Evolutionary conservation across 768 basidiomycete genomes (phyloP).

Genomic region (Amanita muscaria): DNA sequence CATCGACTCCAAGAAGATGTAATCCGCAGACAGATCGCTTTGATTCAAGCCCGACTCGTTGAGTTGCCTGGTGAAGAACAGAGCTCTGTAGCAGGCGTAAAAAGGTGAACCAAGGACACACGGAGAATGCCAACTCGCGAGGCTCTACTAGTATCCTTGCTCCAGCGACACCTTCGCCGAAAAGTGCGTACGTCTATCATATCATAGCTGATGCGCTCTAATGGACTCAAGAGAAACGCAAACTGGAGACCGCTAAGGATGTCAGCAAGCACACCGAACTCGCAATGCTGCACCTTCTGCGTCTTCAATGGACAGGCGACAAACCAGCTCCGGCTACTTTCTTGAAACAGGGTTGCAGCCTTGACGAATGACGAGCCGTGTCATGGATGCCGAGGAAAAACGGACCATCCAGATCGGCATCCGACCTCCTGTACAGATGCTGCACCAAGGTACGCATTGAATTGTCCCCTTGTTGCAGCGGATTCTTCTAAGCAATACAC

Average conservation of each 20-base stretch:
- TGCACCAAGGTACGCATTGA: slow-evolving; percentile 11
- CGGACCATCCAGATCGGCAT: not conserved
- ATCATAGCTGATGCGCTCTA: too few relatives aligned
- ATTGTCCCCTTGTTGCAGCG: slow-evolving; percentile 25
- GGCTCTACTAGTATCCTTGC: slow-evolving; percentile 32
- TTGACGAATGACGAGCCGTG: not conserved
- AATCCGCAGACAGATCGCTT: slow-evolving; percentile 45
- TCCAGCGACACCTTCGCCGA: slow-evolving; percentile 61
- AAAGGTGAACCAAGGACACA: slow-evolving; percentile 14
- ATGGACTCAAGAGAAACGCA: slow-evolving; percentile 43
- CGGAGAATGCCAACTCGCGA: slow-evolving; percentile 18
- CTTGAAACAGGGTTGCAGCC: slow-evolving; percentile 34
- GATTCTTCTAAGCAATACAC: slow-evolving; percentile 10
- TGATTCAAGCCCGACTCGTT: slow-evolving; percentile 45
- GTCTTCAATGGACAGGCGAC: not conserved
- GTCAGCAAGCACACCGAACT: too few relatives aligned
- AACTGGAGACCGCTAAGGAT: slow-evolving; percentile 29
- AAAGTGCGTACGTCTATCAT: too few relatives aligned
- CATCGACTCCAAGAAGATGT: slow-evolving; percentile 32
- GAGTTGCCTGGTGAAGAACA: slow-evolving; percentile 23
- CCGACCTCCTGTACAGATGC: slow-evolving; percentile 7
- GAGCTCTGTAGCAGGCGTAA: slow-evolving; percentile 40
- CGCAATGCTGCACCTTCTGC: slow-evolving; percentile 2
- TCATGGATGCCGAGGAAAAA: not conserved
- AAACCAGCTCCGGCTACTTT: slow-evolving; percentile 42